Base-by-base conservation (phyloP, 768 basidiomycete genomes). In the Lactarius deliciosus region DNA sequence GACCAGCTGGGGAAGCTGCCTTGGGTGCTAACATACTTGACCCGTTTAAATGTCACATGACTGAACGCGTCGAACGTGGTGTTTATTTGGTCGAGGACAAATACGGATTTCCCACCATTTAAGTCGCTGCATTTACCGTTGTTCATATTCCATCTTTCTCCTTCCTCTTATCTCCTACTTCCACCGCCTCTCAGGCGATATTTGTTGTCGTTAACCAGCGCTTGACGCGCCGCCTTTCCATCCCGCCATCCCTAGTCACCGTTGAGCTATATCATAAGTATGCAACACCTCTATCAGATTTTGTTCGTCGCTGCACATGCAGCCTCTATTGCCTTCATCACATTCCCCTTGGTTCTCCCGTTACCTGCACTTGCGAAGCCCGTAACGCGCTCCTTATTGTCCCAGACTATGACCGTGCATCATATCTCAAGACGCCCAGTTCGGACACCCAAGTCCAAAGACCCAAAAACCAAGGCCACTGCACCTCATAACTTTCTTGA, bases 281-380 rank as follows among this genome's bases (percentile, higher is more conserved):
- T 79, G 78, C 72, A 76, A 68, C 77, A 75, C 25, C 63, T 79
- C 72, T 73, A 74, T 72, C 80, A 77, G 68, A 74, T 77, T 69
- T 64, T 81, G 66, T 73, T 79, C 68, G 65, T 82, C 72, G 78
- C 77, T 64, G 71, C 82, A 58, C 76, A 81, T 71, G 76, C 79
- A 57, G 70, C 79, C 66, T 76, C 74, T 64, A 75, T 85, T 69
- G 73, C 77, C 57, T 72, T 77, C 55, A 72, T 80, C 64, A 68
- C 77, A 67, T 75, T 77, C 60, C 55, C 70, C 18, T 60, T 67
- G n/a, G 36, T 71, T n/a, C 43, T 67, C 5, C 63, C 73, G 22
- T 64, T 69, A 6, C 54, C 64, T 13, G 72, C 70, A 25, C 56
- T 74, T 41, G 78, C 77, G 8, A 65, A 72, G 25, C 74, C 77